Conservation (phyloP, 495 filamentous ascomycete genomes). For the Aspergillus affinis region DNA sequence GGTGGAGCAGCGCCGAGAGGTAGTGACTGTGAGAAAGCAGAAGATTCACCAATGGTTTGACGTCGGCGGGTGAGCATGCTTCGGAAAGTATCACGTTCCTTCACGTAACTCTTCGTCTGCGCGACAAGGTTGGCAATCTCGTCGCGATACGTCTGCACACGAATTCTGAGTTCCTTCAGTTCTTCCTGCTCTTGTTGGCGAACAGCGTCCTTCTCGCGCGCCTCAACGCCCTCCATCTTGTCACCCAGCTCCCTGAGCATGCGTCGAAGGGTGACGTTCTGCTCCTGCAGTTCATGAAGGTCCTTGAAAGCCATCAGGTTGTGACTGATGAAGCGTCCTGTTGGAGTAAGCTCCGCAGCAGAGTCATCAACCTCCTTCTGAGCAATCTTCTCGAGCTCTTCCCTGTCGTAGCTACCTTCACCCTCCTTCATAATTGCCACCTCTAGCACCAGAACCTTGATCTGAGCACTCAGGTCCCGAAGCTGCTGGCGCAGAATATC, state of each 20-base stretch:
- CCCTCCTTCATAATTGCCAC: constrained; percentile 77
- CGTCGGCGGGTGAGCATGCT: constrained; percentile 81
- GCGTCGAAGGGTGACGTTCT: constrained; percentile 80
- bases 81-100: constrained; percentile 95
- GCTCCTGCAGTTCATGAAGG: constrained; percentile 79
- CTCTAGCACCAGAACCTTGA: constrained; percentile 85
- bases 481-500: constrained; percentile 82
- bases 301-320: constrained; percentile 80
- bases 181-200: constrained; percentile 72
- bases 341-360: constrained; percentile 64
- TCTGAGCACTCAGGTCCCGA: constrained; percentile 85
- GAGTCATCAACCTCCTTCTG: constrained; percentile 61
- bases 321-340: constrained; percentile 81
- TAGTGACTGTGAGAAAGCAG: constrained; percentile 65
- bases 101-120: constrained; percentile 86
- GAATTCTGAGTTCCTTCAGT: constrained; percentile 64
- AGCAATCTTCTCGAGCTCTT: constrained; percentile 72
- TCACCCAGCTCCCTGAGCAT: constrained; percentile 80
- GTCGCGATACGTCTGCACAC: constrained; percentile 60
- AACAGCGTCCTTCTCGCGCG: constrained; percentile 63
- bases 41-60: constrained; percentile 60
- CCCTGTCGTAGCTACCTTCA: constrained; percentile 64
- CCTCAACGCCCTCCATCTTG: constrained; percentile 89
- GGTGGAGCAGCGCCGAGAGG: constrained; percentile 45
- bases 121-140: constrained; percentile 77